Percentiles rank a stretch among this genome's conserved stretches.
Evolutionary conservation across 2,329 filamentous ascomycete species (phyloP).

Genomic region (Calonectria montana): DNA sequence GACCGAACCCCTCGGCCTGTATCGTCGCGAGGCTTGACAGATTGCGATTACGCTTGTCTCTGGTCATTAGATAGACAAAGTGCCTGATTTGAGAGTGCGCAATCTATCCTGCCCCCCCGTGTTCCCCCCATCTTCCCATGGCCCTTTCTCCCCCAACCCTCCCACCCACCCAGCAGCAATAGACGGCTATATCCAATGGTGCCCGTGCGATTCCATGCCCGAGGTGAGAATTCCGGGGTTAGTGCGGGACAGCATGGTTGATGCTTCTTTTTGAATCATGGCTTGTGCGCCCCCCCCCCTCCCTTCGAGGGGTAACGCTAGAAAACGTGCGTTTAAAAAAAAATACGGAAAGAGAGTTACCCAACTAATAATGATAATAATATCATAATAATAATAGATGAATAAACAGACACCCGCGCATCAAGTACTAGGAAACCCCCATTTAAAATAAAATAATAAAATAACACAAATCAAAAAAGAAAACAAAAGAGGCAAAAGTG

Average conservation of each 20-base stretch:
- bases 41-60: constrained; percentile 27
- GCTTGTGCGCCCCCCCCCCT: neutral
- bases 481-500: constrained; percentile 10
- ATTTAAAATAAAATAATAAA: too few relatives aligned
- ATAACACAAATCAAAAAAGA: neutral
- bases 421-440: neutral
- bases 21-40: constrained; percentile 19
- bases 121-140: constrained; percentile 8
- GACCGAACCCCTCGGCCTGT: constrained; percentile 17
- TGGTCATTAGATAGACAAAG: constrained; percentile 32
- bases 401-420: too few relatives aligned
- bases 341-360: neutral
- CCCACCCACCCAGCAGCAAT: constrained; percentile 27
- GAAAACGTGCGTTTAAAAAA: constrained; percentile 5
- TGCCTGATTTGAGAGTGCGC: constrained; percentile 12
- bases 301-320: constrained; percentile 3
- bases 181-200: constrained; percentile 31
- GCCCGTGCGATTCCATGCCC: constrained; percentile 30
- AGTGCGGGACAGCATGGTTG: constrained; percentile 29
- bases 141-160: constrained; percentile 30
- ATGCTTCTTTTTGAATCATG: constrained; percentile 4
- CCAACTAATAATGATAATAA: neutral
- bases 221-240: constrained; percentile 36
- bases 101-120: constrained; percentile 14
- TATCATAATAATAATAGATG: neutral